Evolutionary conservation across 169 alveolate genomes (phyloP), one percentile per base, ranked within the genome.

Genomic region (Fabrea salina): DNA sequence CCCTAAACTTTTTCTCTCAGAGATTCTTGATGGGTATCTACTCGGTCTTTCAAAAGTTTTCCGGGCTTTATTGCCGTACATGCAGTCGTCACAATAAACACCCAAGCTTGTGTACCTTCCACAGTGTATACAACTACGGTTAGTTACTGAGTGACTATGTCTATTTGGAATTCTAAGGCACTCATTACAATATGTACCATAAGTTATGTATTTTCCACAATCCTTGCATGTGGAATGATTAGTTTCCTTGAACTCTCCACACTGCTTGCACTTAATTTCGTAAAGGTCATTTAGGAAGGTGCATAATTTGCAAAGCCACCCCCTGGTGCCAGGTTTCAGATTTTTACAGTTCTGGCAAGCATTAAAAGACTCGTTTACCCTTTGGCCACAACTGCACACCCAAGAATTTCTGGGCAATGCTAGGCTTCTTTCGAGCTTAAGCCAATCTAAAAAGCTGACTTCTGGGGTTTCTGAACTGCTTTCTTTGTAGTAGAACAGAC

Each of bases 251-350:
- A 7, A 2, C 11, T 30, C 25, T 16, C 54, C 74, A 5, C 74
- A 61, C 8, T 47, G 13, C 13, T 22, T 51, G 3, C 74, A 61
- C 32, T 16, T 33, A 13, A 27, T 32, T 16, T 2, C 4, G 1
- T 16, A 35, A 30, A n/a, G 16, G 16, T 61, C 74, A 61, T 61
- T 61, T 8, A 61, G 11, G 39, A 61, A 61, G 32, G 74, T 61
- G 74, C 74, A 61, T 16, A 11, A 16, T 1, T 25, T 16, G 32
- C 74, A 61, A 4, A 37, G 25, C 49, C 74, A 61, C 22, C 74
- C 74, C 11, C 1, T 4, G 11, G 13, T 27, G 13, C 50, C 74
- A 33, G 43, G 3, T 3, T 30, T 61, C 54, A 61, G 16, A 1
- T 16, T 32, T n/a, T n/a, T 33, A 27, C 74, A 61, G 11, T 2